A percentile compares a stretch with the other conserved stretches of the same genome.
phyloP scores from a whole-genome alignment of 2,329 filamentous ascomycete species.

The Cordyceps fumosorosea region DNA sequence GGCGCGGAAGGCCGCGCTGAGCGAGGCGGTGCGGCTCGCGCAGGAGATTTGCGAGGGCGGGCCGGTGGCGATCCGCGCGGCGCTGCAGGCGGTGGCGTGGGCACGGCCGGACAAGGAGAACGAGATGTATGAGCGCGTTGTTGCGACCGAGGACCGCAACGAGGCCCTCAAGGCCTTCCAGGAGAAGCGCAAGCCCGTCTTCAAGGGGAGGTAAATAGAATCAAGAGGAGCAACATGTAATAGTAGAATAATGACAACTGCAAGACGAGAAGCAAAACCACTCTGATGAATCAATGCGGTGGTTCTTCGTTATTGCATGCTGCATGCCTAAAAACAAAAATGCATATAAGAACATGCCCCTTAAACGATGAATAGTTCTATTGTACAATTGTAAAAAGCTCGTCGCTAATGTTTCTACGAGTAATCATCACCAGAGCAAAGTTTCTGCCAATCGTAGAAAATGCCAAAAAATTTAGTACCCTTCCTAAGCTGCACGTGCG shows the following conservation, averaged over 20 bases:
- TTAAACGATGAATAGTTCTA: not conserved
- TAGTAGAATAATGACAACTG: not conserved
- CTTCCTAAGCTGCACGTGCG: too few relatives aligned
- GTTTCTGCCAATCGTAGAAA: too few relatives aligned
- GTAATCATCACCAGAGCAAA: too few relatives aligned
- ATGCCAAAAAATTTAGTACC: too few relatives aligned
- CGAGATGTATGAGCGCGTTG: constrained; percentile 75
- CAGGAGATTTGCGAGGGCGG: constrained; percentile 84
- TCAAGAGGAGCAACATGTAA: not conserved
- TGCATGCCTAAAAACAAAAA: not conserved
- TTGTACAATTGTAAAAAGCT: not conserved
- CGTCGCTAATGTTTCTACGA: not conserved
- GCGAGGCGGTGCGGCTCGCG: constrained; percentile 72
- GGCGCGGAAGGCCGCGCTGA: constrained; percentile 62
- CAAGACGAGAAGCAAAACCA: not conserved
- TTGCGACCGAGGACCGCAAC: constrained; percentile 76
- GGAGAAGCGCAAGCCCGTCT: constrained; percentile 55
- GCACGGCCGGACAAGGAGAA: constrained; percentile 75
- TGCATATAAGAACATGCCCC: not conserved
- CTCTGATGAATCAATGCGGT: not conserved
- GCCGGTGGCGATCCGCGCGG: constrained; percentile 74
- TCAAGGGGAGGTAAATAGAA: constrained; percentile 42
- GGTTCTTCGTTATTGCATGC: not conserved
- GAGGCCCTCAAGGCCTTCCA: constrained; percentile 83
- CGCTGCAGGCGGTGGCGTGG: constrained; percentile 69